A percentile compares a stretch with the other conserved stretches of the same genome.
Conservation (phyloP, 345 rosid species). For the Gossypium stocksii region DNA sequence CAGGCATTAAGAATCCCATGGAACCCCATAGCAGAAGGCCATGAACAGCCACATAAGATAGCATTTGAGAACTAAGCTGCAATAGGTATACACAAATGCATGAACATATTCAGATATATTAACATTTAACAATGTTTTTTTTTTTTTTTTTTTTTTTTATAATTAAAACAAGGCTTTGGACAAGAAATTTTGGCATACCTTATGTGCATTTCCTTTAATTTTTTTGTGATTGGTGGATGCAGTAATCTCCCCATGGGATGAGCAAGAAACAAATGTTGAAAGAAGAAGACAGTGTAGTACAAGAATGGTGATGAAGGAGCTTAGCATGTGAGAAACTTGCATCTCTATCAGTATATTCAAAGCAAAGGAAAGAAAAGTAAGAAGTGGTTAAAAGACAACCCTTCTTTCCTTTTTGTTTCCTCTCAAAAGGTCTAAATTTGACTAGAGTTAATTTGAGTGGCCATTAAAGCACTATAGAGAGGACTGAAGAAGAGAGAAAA, state of each 20-base stretch:
- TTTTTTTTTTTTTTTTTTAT: too few relatives aligned
- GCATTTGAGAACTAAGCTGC: slow-evolving; percentile 46
- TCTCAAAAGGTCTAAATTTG: background rate
- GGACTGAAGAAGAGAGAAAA: slow-evolving; percentile 4
- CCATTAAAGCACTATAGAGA: background rate
- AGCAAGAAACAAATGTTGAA: slow-evolving; percentile 27
- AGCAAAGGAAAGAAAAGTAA: background rate
- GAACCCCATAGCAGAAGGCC: slow-evolving; percentile 80
- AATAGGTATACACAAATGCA: background rate
- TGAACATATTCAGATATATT: background rate
- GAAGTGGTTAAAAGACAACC: background rate
- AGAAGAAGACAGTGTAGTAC: slow-evolving; percentile 14
- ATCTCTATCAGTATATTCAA: slow-evolving; percentile 20
- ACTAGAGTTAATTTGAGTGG: slow-evolving; percentile 7
- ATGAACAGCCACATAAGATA: slow-evolving; percentile 53
- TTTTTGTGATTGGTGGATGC: slow-evolving; percentile 17
- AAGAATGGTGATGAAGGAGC: slow-evolving; percentile 13
- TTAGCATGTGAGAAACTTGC: slow-evolving; percentile 15
- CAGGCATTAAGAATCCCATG: slow-evolving; percentile 73
- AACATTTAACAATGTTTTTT: background rate
- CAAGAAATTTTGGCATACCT: slow-evolving; percentile 20
- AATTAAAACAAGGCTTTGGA: background rate
- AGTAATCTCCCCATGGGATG: slow-evolving; percentile 22
- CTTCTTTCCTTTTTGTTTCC: background rate
- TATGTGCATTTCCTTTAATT: slow-evolving; percentile 18